phyloP scores from a whole-genome alignment of 768 basidiomycete genomes.

The Amylocystis lapponica region DNA sequence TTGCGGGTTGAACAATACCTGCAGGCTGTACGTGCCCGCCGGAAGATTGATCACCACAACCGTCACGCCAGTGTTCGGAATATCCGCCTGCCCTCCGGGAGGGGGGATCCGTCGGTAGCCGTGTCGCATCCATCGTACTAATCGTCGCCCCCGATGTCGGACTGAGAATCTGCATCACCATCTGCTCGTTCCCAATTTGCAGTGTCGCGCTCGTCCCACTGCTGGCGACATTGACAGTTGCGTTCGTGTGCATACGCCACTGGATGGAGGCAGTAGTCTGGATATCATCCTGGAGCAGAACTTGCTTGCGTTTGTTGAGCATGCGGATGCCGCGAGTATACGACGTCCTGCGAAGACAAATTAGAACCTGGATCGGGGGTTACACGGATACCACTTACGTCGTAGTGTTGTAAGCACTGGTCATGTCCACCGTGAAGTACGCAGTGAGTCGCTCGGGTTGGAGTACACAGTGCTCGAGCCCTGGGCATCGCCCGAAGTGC shows the following conservation, averaged over 20 bases:
- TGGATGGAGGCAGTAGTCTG: conserved; percentile 48
- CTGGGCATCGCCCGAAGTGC: conserved; percentile 54
- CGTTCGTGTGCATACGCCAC: conserved; percentile 98
- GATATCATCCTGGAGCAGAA: conserved; percentile 93
- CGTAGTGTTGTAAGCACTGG: conserved; percentile 71
- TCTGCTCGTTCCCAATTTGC: conserved; percentile 58
- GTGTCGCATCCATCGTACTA: conserved; percentile 43
- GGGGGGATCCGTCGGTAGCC: conserved; percentile 56
- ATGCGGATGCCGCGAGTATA: conserved; percentile 81
- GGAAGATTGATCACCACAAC: conserved; percentile 67
- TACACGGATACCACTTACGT: too few species aligned
- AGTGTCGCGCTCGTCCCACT: conserved; percentile 70
- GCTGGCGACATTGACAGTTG: conserved; percentile 54
- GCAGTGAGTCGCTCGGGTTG: conserved; percentile 66
- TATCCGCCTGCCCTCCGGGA: conserved; percentile 56
- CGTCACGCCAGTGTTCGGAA: conserved; percentile 69
- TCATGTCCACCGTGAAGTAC: conserved; percentile 74
- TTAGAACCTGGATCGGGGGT: too few species aligned
- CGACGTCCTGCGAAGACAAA: conserved; percentile 41
- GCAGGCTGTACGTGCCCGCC: conserved; percentile 68
- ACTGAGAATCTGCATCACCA: conserved; percentile 62
- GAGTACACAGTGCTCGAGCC: conserved; percentile 78
- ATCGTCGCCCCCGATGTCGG: conserved; percentile 64
- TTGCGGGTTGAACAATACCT: conserved; percentile 92
- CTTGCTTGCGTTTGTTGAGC: conserved; percentile 79